Evolutionary conservation across 2,329 filamentous ascomycete species (phyloP).

Genomic region (Ophiosphaerella korrae): DNA sequence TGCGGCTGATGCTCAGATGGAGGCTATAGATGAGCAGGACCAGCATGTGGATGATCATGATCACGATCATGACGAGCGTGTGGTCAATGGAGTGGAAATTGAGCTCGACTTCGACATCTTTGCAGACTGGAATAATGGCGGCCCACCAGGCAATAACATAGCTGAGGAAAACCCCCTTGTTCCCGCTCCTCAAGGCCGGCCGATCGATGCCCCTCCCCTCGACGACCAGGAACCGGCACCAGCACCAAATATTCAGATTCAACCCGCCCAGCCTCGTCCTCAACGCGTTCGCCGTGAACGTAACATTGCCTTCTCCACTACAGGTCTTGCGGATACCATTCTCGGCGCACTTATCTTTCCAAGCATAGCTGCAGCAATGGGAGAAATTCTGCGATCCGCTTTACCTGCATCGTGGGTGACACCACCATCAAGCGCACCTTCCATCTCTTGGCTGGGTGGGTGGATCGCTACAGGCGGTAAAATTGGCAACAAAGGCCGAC

Average conservation of each 20-base stretch:
- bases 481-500: slow-evolving; percentile 35
- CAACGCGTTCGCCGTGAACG: slow-evolving; percentile 49
- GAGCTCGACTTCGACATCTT: slow-evolving; percentile 48
- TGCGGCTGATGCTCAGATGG: slow-evolving; percentile 17
- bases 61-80: slow-evolving; percentile 38
- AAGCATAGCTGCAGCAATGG: slow-evolving; percentile 76
- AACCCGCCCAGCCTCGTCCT: slow-evolving; percentile 25
- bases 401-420: slow-evolving; percentile 69
- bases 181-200: slow-evolving; percentile 8
- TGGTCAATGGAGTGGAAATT: slow-evolving; percentile 56
- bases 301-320: slow-evolving; percentile 59
- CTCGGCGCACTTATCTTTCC: slow-evolving; percentile 80
- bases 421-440: slow-evolving; percentile 49
- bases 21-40: slow-evolving; percentile 19
- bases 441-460: slow-evolving; percentile 28
- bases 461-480: slow-evolving; percentile 20
- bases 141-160: slow-evolving; percentile 42
- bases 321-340: slow-evolving; percentile 63
- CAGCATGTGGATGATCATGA: slow-evolving; percentile 20
- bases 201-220: slow-evolving; percentile 40
- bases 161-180: slow-evolving; percentile 41
- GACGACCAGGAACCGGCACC: slow-evolving; percentile 35
- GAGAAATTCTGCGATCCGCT: slow-evolving; percentile 71
- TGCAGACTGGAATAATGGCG: slow-evolving; percentile 52
- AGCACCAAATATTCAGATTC: slow-evolving; percentile 34